phyloP scores from a whole-genome alignment of 106 monocot species.

The Allium sativum region DNA sequence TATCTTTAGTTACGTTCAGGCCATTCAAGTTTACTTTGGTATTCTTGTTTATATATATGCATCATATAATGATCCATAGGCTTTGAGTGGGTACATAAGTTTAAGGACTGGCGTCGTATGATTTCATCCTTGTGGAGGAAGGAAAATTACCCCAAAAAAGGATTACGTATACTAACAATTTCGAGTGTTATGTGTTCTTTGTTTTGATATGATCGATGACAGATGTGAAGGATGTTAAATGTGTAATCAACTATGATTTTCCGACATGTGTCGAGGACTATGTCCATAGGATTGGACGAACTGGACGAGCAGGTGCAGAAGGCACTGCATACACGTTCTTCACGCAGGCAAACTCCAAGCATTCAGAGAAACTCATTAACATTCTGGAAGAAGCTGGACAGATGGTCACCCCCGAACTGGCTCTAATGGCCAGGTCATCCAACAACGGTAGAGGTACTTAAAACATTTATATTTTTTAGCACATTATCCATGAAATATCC shows the following conservation, averaged over 20 bases:
- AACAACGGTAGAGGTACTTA: conserved; percentile 15
- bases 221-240: conserved; percentile 99
- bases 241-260: conserved; percentile 98
- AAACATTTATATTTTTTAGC: conserved; percentile 2
- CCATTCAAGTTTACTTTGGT: conserved; percentile 1
- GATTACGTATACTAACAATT: neutral
- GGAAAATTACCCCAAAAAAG: neutral
- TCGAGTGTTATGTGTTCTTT: neutral
- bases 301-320: conserved; percentile 91
- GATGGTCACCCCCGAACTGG: conserved; percentile 49
- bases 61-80: neutral
- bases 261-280: conserved; percentile 89
- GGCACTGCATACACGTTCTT: conserved; percentile 82
- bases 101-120: neutral
- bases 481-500: neutral
- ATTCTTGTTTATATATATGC: too few species aligned
- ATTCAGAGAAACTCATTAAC: conserved; percentile 63
- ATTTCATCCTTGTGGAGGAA: conserved; percentile 9
- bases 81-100: neutral
- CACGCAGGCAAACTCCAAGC: conserved; percentile 57
- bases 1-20: neutral
- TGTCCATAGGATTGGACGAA: conserved; percentile 94
- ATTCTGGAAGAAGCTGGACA: conserved; percentile 86
- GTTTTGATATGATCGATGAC: conserved; percentile 17
- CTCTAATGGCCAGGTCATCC: conserved; percentile 33